These are phyloP conservation scores for Triglochin maritima DNA, from an alignment of 106 monocot genomes.

Conservation along the genomic window DNA sequence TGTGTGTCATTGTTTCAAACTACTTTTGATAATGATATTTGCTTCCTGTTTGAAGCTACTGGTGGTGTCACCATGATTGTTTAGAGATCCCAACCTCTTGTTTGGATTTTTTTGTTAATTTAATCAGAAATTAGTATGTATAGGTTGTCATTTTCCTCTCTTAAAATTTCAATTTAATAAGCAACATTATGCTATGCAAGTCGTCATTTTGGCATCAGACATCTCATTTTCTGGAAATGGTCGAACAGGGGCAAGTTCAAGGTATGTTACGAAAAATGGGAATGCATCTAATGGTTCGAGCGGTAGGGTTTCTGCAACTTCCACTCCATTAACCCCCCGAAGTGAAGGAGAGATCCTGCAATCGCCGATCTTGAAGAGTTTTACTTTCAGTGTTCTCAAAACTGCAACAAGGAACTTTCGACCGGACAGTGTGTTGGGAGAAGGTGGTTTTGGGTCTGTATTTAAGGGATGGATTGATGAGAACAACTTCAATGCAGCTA, in stretches of 20 bases:
- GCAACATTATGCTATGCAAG: too few species aligned
- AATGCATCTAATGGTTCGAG: slow-evolving; percentile 21
- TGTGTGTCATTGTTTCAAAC: too few species aligned
- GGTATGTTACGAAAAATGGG: slow-evolving; percentile 20
- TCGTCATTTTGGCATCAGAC: not conserved
- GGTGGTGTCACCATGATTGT: too few species aligned
- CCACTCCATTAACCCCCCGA: slow-evolving; percentile 29
- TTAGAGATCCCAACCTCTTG: too few species aligned
- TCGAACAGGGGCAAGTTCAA: slow-evolving; percentile 28
- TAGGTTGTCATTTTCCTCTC: too few species aligned
- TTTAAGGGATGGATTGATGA: slow-evolving; percentile 83
- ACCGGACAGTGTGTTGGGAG: slow-evolving; percentile 66
- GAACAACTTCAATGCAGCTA: slow-evolving; percentile 34
- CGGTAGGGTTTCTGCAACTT: slow-evolving; percentile 39
- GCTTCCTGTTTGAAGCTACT: too few species aligned
- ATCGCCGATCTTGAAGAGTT: slow-evolving; percentile 39
- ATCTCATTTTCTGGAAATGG: not conserved
- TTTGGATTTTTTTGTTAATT: too few species aligned
- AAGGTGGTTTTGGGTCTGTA: slow-evolving; percentile 74
- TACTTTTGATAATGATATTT: too few species aligned
- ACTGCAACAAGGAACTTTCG: slow-evolving; percentile 67
- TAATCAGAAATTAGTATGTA: too few species aligned
- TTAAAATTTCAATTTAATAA: too few species aligned
- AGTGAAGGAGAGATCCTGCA: slow-evolving; percentile 63
- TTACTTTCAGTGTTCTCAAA: slow-evolving; percentile 49